Percentiles rank a stretch among this genome's conserved stretches.
phyloP scores from a whole-genome alignment of 129 eudicot species.

The Escallonia rubra region DNA sequence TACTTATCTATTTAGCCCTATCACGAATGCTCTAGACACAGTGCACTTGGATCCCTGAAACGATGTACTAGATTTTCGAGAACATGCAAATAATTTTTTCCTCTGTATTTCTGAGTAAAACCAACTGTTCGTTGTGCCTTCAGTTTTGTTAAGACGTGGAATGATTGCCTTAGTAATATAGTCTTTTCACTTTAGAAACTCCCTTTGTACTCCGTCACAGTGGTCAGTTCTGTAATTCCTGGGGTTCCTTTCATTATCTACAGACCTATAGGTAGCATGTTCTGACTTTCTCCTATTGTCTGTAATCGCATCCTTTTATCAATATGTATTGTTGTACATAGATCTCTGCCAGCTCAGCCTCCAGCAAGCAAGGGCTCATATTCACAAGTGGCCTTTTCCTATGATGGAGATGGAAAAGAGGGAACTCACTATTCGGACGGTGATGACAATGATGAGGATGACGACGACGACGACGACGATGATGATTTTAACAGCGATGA shows the following conservation, averaged over 20 bases:
- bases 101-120: no score
- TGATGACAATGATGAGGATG: conserved; percentile 73
- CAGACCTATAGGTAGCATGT: neutral
- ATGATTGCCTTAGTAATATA: neutral
- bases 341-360: conserved; percentile 59
- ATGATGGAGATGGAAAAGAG: conserved; percentile 80
- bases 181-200: neutral
- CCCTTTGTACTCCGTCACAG: neutral
- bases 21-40: no score
- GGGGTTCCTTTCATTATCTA: neutral
- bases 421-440: conserved; percentile 66
- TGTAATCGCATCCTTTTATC: neutral
- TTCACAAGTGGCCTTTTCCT: conserved; percentile 93
- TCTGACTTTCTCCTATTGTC: neutral
- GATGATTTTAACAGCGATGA: conserved; percentile 98
- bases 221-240: no score
- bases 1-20: no score
- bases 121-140: no score
- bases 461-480: conserved; percentile 76
- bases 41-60: no score
- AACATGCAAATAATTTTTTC: no score
- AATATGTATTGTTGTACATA: conserved; percentile 14
- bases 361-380: conserved; percentile 73
- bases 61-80: no score
- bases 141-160: neutral